Evolutionary conservation across 495 filamentous ascomycete genomes (phyloP).

Genomic region (Daldinia concentrica): DNA sequence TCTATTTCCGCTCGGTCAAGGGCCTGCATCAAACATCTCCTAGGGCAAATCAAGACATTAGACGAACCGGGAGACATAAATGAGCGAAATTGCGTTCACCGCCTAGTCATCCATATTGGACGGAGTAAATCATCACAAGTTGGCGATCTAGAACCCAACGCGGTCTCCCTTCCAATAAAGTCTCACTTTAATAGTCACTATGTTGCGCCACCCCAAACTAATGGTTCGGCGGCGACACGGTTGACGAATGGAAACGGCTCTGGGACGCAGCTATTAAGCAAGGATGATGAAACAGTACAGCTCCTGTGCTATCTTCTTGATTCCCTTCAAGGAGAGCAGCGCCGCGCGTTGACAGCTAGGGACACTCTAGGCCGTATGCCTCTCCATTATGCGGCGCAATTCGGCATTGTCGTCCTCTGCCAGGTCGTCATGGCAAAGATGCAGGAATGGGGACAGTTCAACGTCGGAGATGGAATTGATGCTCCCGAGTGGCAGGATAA

Average conservation of each 20-base stretch:
- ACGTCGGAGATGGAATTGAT: slow-evolving; percentile 85
- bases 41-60: slow-evolving; percentile 72
- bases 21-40: slow-evolving; percentile 71
- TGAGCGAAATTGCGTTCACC: slow-evolving; percentile 90
- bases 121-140: slow-evolving; percentile 72
- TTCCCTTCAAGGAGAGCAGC: slow-evolving; percentile 72
- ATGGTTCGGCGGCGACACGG: slow-evolving; percentile 64
- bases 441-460: slow-evolving; percentile 87
- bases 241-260: slow-evolving; percentile 52
- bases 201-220: slow-evolving; percentile 73
- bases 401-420: slow-evolving; percentile 88
- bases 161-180: slow-evolving; percentile 58
- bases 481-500: slow-evolving; percentile 86
- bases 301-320: slow-evolving; percentile 79
- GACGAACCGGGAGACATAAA: slow-evolving; percentile 93
- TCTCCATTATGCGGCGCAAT: slow-evolving; percentile 94
- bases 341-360: slow-evolving; percentile 69
- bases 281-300: slow-evolving; percentile 77
- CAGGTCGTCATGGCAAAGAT: slow-evolving; percentile 87
- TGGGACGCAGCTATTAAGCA: slow-evolving; percentile 67
- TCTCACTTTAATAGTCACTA: slow-evolving; percentile 70
- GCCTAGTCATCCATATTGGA: slow-evolving; percentile 89
- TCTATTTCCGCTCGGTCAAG: slow-evolving; percentile 77
- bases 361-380: slow-evolving; percentile 88
- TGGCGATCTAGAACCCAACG: slow-evolving; percentile 57